Evolutionary conservation across 2,329 filamentous ascomycete genomes (phyloP), one percentile per base, ranked within the genome.

Genomic region (Exophiala sp.): DNA sequence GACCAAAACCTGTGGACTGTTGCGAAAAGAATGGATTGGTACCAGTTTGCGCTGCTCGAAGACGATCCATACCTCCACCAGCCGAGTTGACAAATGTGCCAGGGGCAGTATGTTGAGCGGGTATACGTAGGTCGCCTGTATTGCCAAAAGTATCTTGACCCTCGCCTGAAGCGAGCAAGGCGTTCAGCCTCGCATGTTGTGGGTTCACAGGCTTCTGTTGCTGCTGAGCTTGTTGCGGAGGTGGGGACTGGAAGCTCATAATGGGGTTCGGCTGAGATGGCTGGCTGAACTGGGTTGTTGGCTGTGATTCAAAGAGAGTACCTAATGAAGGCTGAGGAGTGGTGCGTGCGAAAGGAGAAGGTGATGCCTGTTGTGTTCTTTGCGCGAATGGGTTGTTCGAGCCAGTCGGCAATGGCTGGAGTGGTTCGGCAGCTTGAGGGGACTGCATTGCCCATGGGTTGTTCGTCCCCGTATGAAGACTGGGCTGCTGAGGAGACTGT

Each of bases 91-190:
- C 87, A 69, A 97, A 99, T 0, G 89, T 95, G 21, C 92, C 94
- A 0, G 94, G 94, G 1, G 94, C 91, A 0, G 94, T 99, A 71
- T 99, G 94, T 69, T 99, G 94, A 2, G 94, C 86, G 1, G 94
- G 94, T 60, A 99, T 95, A 71, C 94, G 91, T 43, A 96, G 79
- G 61, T 97, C 89, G 62, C 94, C 94, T n/a, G 89, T 89, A 70
- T 99, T 99, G 61, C 94, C 94, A 69, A 95, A 99, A 0, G 94
- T 99, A 68, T 99, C 94, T 77, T 95, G 88, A 20, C 94, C 94
- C 53, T 99, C 94, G 61, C 94, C 91, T 20, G 81, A 84, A 2
- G 91, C 82, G 41, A 99, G 83, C 33, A 99, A 83, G 1, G 88
- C 82, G 68, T 97, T 97, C 62, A 99, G 86, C 66, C 83, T 87